Evolutionary conservation across 164 flowering plant species (phyloP), one percentile per base, ranked within the genome.

Genomic region (Umbellularia californica): DNA sequence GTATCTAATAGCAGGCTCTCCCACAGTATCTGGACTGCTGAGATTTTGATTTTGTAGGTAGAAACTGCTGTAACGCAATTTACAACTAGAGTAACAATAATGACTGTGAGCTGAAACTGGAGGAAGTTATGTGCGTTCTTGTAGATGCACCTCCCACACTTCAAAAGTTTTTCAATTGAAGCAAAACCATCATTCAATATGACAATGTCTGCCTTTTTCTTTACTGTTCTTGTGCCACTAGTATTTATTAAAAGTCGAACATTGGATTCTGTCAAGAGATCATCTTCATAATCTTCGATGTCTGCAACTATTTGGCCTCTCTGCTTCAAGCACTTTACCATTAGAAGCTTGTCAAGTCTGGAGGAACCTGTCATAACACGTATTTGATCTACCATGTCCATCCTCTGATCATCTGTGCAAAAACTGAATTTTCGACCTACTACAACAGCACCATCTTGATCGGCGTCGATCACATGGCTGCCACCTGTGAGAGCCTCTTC

Each of bases 1-100:
- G 90, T 88, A 77, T 89, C 92, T 90, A 89, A 87, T 70, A 90
- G 87, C 76, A 90, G 74, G 71, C 89, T 90, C 75, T 89, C 92
- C 95, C 95, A 90, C 74, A 89, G 41, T 7, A 90, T 25, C 41
- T 90, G 91, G 2, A 85, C 90, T 0, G 90, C 86, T 23, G 89
- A 84, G 23, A 88, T 25, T 51, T 92, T 90, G 3, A 84, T 84
- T 58, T 85, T 73, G 1, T 92, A 90, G 7, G 91, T 72, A 9
- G 90, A 82, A 68, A 85, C 79, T 3, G 92, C 92, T 15, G 89
- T 91, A 14, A 88, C 84, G 64, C 87, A 81, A 77, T 87, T 88
- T 81, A 90, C 85, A 1, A 78, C 79, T 0, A 90, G 83, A 2
- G 95, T 88, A 12, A 87, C 90, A n/a, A 87, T 82, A 70, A 85